phyloP scores from a whole-genome alignment of 2,329 filamentous ascomycete species.

The Falciphora oryzae region DNA sequence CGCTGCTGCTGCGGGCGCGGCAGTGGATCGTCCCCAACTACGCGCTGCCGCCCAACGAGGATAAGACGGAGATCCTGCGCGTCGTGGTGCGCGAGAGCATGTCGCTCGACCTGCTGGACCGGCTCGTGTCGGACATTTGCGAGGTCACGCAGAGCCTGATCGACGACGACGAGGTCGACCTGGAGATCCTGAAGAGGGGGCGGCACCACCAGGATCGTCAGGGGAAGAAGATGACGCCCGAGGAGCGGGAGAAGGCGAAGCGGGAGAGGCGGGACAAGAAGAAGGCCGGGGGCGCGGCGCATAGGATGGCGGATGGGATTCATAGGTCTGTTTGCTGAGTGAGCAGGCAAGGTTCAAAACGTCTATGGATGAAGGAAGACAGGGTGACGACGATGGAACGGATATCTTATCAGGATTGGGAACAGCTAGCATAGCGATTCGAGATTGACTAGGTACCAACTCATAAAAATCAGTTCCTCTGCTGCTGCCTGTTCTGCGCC shows the following conservation, averaged over 20 bases:
- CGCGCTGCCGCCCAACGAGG: slow-evolving; percentile 55
- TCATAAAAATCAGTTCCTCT: background rate
- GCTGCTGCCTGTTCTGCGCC: background rate
- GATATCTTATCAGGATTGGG: background rate
- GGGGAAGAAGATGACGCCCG: slow-evolving; percentile 4
- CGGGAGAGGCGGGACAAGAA: slow-evolving; percentile 3
- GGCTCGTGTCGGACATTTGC: slow-evolving; percentile 55
- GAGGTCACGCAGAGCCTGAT: slow-evolving; percentile 57
- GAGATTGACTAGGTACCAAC: background rate
- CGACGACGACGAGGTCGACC: slow-evolving; percentile 43
- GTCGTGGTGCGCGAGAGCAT: slow-evolving; percentile 62
- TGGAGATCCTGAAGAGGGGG: slow-evolving; percentile 38
- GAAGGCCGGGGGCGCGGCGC: slow-evolving; percentile 9
- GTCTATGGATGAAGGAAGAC: no score
- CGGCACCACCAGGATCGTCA: slow-evolving; percentile 12
- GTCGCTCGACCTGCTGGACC: slow-evolving; percentile 61
- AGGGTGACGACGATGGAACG: no score
- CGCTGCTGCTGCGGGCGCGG: slow-evolving; percentile 56
- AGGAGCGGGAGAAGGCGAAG: slow-evolving; percentile 10
- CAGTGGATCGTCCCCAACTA: slow-evolving; percentile 72
- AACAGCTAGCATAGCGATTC: background rate
- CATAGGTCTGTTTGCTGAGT: slow-evolving; percentile 21
- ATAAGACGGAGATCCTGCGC: slow-evolving; percentile 59
- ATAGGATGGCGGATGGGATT: slow-evolving; percentile 22
- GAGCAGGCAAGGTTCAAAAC: background rate